Base-by-base conservation (phyloP, 371 early-diverging fungal species). In the Mortierella sp. region DNA sequence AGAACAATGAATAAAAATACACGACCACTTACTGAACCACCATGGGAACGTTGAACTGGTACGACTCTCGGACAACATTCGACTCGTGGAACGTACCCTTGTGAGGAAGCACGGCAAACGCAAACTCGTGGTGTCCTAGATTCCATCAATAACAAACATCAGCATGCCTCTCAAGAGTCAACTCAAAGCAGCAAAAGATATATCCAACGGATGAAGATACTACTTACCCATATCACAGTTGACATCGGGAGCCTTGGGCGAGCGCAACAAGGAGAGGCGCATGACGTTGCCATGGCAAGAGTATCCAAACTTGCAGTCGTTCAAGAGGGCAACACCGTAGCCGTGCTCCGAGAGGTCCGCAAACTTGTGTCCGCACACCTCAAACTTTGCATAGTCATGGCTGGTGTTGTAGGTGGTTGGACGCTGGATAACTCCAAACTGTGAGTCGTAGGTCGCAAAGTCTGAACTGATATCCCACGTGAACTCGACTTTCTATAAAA, bases 361-460 rank as follows among this genome's bases (percentile, higher is more conserved):
- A 87, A 95, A 99, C 79, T 95, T 96, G 90, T 99, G 99, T 0
- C 94, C 97, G 85, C 97, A 98, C 2, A 97, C 97, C 86, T 98
- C 98, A 81, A 98, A 98, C 68, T 94, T 94, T 22, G 98, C 98
- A 74, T 95, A 88, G 77, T 98, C 98, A 89, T 95, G 94, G 22
- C 94, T 92, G 2, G 95, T 97, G 86, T 98, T 99, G 89, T 91
- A 96, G 64, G 97, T 97, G 1, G 96, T 98, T 1, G 99, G 97
- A 41, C 99, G 90, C 84, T 94, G 93, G 22, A 98, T 88, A 37
- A 91, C 92, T 19, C 99, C 99, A 87, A 95, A 97, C 85, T 96
- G 97, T 7, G 97, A 96, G 76, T 99, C 98, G 79, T 97, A 99
- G 0, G 97, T 98, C 14, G 98, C 93, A 75, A 87, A 79, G 79